phyloP scores from a whole-genome alignment of 2,329 filamentous ascomycete genomes.

The Monosporascus sp. region DNA sequence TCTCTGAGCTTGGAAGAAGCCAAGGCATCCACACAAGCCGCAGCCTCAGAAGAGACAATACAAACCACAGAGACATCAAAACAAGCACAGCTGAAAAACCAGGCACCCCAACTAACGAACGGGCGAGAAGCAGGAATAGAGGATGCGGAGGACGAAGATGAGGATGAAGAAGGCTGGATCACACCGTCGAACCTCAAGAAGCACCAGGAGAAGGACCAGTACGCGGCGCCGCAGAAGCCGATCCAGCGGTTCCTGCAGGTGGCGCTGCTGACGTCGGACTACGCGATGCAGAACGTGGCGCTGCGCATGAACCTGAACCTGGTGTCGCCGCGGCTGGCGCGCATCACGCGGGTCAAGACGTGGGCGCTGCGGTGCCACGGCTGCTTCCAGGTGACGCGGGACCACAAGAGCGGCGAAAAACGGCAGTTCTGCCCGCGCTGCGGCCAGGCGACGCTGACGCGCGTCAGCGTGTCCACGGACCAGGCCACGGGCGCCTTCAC shows the following conservation, averaged over 20 bases:
- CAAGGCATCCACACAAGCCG: conserved; percentile 10
- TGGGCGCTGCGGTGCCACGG: conserved; percentile 91
- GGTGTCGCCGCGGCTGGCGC: conserved; percentile 69
- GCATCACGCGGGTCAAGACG: conserved; percentile 79
- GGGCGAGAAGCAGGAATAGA: conserved; percentile 22
- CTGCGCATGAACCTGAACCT: conserved; percentile 92
- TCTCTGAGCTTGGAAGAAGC: conserved; percentile 19
- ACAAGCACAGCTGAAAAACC: background rate
- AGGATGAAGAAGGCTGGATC: conserved; percentile 78
- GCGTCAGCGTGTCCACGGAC: conserved; percentile 81
- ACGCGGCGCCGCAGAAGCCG: conserved; percentile 40
- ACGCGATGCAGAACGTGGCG: conserved; percentile 95
- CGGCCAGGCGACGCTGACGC: conserved; percentile 78
- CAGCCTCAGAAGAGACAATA: background rate
- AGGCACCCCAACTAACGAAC: conserved; percentile 4
- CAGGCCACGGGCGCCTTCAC: conserved; percentile 67
- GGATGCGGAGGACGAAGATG: conserved; percentile 31
- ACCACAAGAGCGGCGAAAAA: conserved; percentile 56
- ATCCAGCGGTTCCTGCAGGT: conserved; percentile 68
- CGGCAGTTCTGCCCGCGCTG: conserved; percentile 86
- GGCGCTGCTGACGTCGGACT: conserved; percentile 91
- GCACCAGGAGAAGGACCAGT: conserved; percentile 64
- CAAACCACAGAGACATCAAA: background rate
- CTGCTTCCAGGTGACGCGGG: conserved; percentile 79
- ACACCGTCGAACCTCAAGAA: conserved; percentile 88